Evolutionary conservation across 208 protist species (phyloP).

Genomic region (Jaenimonas drosophilae): DNA sequence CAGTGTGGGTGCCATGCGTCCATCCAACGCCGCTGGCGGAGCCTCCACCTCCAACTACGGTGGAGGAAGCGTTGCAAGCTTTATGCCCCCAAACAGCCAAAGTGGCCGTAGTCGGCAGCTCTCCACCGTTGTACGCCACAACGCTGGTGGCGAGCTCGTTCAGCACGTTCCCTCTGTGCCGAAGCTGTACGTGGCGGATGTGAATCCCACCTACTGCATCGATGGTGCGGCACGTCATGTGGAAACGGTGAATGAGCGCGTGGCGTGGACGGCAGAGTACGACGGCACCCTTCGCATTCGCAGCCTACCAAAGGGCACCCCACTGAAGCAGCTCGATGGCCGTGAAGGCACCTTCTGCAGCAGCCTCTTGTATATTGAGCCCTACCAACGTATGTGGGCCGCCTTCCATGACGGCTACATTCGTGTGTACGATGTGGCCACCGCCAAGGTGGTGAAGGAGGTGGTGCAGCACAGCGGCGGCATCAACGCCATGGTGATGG

Average conservation of each 20-base stretch:
- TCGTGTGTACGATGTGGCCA: conserved; percentile 48
- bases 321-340: conserved; percentile 29
- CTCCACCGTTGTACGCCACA: neutral
- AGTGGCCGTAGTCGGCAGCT: neutral
- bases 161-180: neutral
- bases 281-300: conserved; percentile 63
- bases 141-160: neutral
- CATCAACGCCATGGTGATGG: conserved; percentile 11
- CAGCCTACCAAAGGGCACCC: conserved; percentile 44
- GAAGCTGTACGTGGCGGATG: conserved; percentile 40
- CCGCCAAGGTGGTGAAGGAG: conserved; percentile 17
- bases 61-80: too few relatives aligned
- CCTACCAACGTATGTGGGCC: conserved; percentile 44
- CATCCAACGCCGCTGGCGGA: neutral
- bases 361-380: conserved; percentile 39
- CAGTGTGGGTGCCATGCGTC: too few relatives aligned
- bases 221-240: conserved; percentile 31
- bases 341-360: conserved; percentile 47
- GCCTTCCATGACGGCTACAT: conserved; percentile 74
- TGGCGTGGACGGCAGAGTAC: conserved; percentile 64
- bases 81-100: too few relatives aligned
- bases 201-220: conserved; percentile 47
- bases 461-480: conserved; percentile 22
- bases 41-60: neutral
- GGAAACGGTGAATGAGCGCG: conserved; percentile 47